Percentiles rank a stretch among this genome's conserved stretches.
Evolutionary conservation across 2,329 filamentous ascomycete genomes (phyloP).

Genomic region (Colletotrichum limetticola): DNA sequence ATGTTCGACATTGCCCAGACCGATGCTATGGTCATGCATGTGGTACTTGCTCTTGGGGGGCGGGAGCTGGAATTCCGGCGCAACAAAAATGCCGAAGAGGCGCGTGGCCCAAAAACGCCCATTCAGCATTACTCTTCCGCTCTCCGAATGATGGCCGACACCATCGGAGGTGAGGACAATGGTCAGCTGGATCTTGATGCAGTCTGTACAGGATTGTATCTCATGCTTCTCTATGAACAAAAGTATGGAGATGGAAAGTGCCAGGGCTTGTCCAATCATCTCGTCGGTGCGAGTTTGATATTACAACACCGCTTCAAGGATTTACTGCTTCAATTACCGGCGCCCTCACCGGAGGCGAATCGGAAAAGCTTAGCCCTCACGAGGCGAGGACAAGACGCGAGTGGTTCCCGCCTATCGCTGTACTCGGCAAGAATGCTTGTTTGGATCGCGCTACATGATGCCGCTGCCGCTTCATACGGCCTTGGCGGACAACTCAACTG

Average conservation of each 20-base stretch:
- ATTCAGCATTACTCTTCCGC: constrained; percentile 45
- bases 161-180: constrained; percentile 38
- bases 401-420: constrained; percentile 39
- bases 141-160: constrained; percentile 44
- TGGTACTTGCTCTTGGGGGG: constrained; percentile 46
- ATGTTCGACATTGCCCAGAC: constrained; percentile 46
- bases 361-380: constrained; percentile 21
- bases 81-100: constrained; percentile 22
- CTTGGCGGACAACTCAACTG: constrained; percentile 46
- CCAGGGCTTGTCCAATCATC: constrained; percentile 44
- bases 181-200: constrained; percentile 42
- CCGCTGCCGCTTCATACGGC: constrained; percentile 44
- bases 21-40: constrained; percentile 49
- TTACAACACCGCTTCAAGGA: constrained; percentile 40
- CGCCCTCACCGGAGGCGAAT: constrained; percentile 29
- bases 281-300: constrained; percentile 45
- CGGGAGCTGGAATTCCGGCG: constrained; percentile 44
- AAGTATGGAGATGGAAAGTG: constrained; percentile 48
- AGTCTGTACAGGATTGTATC: constrained; percentile 44
- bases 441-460: constrained; percentile 46
- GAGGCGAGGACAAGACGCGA: constrained; percentile 9
- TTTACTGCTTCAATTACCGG: constrained; percentile 25
- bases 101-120: constrained; percentile 30
- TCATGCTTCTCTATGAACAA: constrained; percentile 51
- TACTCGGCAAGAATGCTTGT: constrained; percentile 47